Evolutionary conservation across 805 yeast genomes (phyloP), one percentile per base, ranked within the genome.

Genomic region (Ogataea philodendri): DNA sequence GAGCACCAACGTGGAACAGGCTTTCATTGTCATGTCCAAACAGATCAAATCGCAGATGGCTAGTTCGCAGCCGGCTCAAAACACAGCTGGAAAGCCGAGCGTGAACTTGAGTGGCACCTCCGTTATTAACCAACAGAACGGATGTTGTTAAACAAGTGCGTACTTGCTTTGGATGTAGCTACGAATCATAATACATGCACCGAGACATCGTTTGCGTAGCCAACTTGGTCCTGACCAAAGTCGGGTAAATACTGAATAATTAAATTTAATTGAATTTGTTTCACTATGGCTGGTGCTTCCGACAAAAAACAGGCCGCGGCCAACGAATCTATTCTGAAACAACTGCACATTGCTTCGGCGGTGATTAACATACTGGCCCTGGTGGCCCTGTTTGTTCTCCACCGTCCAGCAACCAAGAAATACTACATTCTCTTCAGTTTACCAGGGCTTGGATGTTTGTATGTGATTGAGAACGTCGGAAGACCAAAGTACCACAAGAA

Each of bases 21-120:
- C 97, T 9, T 93, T 93, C 69, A 80, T 86, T 72, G 88, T 96
- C 49, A 93, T 93, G 98, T 95, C 97, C 8, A 84, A 95, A 64
- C 97, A 93, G 64, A 93, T 93, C 61, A 93, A 93, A 72, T 93
- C 94, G 48, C 88, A 88, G 59, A 87, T 93, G 86, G 81, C 90
- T 26, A 81, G 70, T 48, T 66, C 74, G 57, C 75, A 67, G 51
- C 72, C 69, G 41, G 63, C 66, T 51, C 54, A 51, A 24, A 54
- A 52, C 36, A 35, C 53, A 3, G 46, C 54, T 50, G 74, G 70
- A 46, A 81, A 80, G 62, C 74, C 80, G 30, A 72, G 75, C 52
- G 86, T 84, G 45, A 83, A 82, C 62, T 69, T 84, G 60, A 73
- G 78, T 55, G 90, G 90, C 45, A 84, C 82, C 46, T 63, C 79